These are phyloP conservation scores for Corylus heterophylla DNA, from an alignment of 306 rosid species.

Conservation along the genomic window DNA sequence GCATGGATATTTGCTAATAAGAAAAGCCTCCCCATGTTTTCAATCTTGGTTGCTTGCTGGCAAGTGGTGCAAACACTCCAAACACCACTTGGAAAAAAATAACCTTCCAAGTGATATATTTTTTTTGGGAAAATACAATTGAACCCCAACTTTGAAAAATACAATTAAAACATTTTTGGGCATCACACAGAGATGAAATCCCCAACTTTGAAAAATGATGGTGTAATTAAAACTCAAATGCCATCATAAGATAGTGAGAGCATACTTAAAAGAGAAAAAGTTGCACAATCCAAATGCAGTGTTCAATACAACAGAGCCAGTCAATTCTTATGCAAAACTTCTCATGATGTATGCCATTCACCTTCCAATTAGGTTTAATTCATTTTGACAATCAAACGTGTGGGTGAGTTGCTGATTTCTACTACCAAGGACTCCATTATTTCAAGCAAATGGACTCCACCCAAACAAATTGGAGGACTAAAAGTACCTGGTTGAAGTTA, in stretches of 20 bases:
- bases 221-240: not conserved
- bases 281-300: not conserved
- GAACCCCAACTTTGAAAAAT: no score
- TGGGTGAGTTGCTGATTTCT: not conserved
- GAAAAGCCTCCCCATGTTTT: conserved; percentile 25
- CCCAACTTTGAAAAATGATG: no score
- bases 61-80: conserved; percentile 46
- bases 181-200: no score
- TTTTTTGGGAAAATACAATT: not conserved
- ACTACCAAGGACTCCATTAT: not conserved
- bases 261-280: not conserved
- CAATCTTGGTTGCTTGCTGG: conserved; percentile 59
- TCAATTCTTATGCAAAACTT: not conserved
- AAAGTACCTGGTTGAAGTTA: conserved; percentile 72
- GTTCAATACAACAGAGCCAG: not conserved
- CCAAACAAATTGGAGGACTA: not conserved
- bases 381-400: not conserved
- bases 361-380: not conserved
- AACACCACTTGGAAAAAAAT: conserved; percentile 65
- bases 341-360: not conserved
- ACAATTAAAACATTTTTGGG: no score
- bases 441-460: not conserved
- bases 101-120: conserved; percentile 32
- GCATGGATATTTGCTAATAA: conserved; percentile 21
- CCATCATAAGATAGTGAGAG: not conserved